phyloP scores from a whole-genome alignment of 768 basidiomycete genomes.

The Boletus pseudopeckii region DNA sequence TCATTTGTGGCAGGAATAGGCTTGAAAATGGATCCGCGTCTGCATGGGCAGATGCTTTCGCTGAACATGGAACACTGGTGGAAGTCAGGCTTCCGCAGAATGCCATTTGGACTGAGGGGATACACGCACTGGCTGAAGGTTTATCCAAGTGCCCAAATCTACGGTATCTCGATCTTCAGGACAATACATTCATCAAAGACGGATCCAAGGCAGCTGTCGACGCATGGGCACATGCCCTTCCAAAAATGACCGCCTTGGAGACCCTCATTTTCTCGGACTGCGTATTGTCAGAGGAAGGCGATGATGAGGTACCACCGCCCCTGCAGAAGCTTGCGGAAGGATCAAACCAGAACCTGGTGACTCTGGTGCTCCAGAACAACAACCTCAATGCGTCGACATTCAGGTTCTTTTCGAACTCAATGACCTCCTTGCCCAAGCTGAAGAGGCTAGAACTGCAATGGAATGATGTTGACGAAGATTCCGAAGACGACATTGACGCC shows the following conservation, averaged over 20 bases:
- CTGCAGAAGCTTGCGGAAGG: conserved; percentile 61
- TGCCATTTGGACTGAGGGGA: conserved; percentile 92
- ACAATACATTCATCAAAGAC: conserved; percentile 77
- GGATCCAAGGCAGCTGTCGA: conserved; percentile 54
- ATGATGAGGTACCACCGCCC: conserved; percentile 73
- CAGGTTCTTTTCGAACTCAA: conserved; percentile 60
- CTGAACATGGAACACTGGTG: conserved; percentile 72
- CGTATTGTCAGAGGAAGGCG: conserved; percentile 64
- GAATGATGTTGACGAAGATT: conserved; percentile 83
- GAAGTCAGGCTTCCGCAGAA: conserved; percentile 98
- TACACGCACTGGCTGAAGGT: conserved; percentile 73
- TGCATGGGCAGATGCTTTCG: conserved; percentile 86
- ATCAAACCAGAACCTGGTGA: conserved; percentile 69
- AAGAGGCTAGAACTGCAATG: conserved; percentile 82
- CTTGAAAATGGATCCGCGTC: conserved; percentile 85
- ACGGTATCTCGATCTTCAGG: conserved; percentile 84
- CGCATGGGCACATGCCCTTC: conserved; percentile 63
- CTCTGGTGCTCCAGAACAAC: conserved; percentile 86
- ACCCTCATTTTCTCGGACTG: conserved; percentile 93
- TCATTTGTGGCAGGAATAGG: conserved; percentile 96
- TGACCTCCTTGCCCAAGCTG: conserved; percentile 58
- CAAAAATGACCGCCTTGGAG: conserved; percentile 65
- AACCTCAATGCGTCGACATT: conserved; percentile 76
- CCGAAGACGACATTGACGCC: conserved; percentile 51
- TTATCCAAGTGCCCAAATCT: conserved; percentile 64